These are phyloP conservation scores for Trichoderma endophyticum DNA, from an alignment of 2,329 filamentous ascomycete species.

Conservation along the genomic window DNA sequence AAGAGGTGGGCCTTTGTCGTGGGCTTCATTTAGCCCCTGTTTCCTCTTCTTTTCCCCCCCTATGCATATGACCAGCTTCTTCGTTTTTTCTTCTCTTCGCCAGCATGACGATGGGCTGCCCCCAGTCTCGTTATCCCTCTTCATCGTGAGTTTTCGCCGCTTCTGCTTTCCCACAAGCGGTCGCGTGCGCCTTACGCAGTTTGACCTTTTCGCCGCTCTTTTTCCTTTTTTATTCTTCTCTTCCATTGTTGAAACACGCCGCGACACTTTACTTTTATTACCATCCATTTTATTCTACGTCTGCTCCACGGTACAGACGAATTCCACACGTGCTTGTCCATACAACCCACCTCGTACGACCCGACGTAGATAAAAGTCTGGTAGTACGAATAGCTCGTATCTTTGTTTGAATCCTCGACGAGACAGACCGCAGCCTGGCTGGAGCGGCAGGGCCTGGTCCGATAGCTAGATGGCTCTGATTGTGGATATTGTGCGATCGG, in stretches of 20 bases:
- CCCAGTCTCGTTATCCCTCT: constrained; percentile 9
- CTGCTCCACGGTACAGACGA: background rate
- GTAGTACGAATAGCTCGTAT: constrained; percentile 5
- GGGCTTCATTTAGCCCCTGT: constrained; percentile 16
- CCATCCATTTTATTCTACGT: background rate
- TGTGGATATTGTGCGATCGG: constrained; percentile 26
- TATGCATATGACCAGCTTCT: background rate
- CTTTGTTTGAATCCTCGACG: background rate
- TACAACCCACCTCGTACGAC: background rate
- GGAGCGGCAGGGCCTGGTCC: background rate
- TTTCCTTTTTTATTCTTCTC: background rate
- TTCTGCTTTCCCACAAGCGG: constrained; percentile 10
- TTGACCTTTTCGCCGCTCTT: background rate
- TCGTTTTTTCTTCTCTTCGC: background rate
- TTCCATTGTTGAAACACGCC: background rate
- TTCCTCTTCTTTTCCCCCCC: background rate
- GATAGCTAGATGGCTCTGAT: constrained; percentile 13
- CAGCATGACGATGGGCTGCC: background rate
- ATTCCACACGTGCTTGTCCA: background rate
- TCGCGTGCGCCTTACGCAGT: constrained; percentile 13
- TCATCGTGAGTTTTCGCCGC: constrained; percentile 15
- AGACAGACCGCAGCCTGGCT: background rate
- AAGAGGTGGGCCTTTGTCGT: constrained; percentile 1
- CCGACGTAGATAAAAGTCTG: constrained; percentile 2
- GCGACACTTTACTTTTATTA: background rate